These are phyloP conservation scores for Aureobasidium sp. DNA, from an alignment of 2,329 filamentous ascomycete species.

Conservation along the genomic window DNA sequence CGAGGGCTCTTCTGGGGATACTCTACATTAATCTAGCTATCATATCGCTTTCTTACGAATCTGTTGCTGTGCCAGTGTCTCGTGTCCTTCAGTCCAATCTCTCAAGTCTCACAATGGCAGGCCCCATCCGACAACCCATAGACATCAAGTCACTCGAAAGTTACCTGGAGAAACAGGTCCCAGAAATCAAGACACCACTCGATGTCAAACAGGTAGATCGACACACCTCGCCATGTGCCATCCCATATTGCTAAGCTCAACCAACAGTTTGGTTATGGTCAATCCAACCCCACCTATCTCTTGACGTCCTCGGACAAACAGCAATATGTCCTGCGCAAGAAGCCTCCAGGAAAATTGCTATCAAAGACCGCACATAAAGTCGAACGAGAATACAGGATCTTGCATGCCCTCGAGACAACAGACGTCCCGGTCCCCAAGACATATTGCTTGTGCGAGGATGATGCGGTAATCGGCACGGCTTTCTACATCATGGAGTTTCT, in stretches of 20 bases:
- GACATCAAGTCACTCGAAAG: constrained; percentile 70
- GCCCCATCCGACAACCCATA: constrained; percentile 82
- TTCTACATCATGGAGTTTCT: constrained; percentile 98
- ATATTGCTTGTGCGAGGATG: constrained; percentile 80
- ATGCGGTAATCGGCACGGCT: constrained; percentile 70
- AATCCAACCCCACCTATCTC: constrained; percentile 96
- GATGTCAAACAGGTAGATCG: constrained; percentile 74
- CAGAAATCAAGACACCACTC: constrained; percentile 73
- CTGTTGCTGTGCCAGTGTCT: background rate
- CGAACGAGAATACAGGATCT: constrained; percentile 88
- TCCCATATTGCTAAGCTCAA: constrained; percentile 5
- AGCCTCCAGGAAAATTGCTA: constrained; percentile 88
- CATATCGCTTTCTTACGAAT: background rate
- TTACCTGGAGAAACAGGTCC: constrained; percentile 73
- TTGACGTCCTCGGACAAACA: constrained; percentile 63
- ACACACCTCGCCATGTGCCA: background rate
- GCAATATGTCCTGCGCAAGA: constrained; percentile 90
- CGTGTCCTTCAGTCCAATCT: background rate
- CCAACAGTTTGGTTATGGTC: constrained; percentile 83
- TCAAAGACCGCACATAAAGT: constrained; percentile 94
- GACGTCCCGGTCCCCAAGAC: constrained; percentile 81
- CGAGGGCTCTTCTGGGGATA: background rate
- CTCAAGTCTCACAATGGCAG: constrained; percentile 56
- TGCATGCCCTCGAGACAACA: constrained; percentile 71
- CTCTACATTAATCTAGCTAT: background rate